Percentiles rank a stretch among this genome's conserved stretches.
phyloP scores from a whole-genome alignment of 2,329 filamentous ascomycete genomes.

The Aspergillus thermomutatus region DNA sequence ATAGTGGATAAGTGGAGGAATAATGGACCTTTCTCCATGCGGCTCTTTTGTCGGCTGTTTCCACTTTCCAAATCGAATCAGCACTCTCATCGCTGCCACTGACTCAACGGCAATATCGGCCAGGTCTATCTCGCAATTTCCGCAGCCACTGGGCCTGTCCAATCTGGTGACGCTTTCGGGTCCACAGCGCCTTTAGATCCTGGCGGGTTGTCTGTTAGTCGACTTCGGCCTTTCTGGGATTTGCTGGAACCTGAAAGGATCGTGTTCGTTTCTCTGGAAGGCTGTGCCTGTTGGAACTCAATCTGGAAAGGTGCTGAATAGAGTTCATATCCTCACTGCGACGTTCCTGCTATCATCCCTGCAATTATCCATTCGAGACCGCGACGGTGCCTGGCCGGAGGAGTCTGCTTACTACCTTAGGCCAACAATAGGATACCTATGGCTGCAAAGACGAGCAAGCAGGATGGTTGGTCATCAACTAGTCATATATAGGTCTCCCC shows the following conservation, averaged over 20 bases:
- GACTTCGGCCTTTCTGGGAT: constrained; percentile 12
- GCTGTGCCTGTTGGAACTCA: background rate
- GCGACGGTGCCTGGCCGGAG: background rate
- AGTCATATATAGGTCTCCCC: background rate
- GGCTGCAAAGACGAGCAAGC: background rate
- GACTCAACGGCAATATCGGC: background rate
- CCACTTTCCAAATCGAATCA: background rate
- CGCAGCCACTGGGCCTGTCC: background rate
- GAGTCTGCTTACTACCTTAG: background rate
- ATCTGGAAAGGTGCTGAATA: background rate
- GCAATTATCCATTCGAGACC: background rate
- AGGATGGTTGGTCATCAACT: background rate
- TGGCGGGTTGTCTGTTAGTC: background rate
- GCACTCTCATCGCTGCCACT: background rate
- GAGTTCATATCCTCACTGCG: background rate
- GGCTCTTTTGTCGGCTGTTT: background rate
- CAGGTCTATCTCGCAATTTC: background rate
- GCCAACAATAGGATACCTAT: background rate
- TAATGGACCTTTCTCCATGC: background rate
- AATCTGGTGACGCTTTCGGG: background rate
- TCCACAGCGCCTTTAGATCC: background rate
- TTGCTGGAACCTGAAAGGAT: constrained; percentile 19
- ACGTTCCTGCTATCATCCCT: background rate
- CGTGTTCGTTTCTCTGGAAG: constrained; percentile 1
- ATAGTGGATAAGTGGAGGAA: background rate